Evolutionary conservation across 148 eudicot species (phyloP).

Genomic region (Amaranthus cruentus): DNA sequence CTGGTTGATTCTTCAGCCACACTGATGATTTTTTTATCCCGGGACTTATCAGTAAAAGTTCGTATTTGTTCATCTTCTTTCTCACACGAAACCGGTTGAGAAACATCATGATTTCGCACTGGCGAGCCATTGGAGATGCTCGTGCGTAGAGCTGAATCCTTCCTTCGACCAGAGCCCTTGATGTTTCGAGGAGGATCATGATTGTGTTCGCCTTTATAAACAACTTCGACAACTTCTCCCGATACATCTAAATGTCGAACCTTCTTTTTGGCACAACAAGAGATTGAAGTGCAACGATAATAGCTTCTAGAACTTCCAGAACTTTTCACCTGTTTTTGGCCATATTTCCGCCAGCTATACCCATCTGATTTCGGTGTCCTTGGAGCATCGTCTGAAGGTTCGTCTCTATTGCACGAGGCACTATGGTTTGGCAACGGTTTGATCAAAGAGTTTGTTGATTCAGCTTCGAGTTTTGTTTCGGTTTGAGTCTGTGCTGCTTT

Average conservation of each 20-base stretch:
- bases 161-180: conserved; percentile 36
- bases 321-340: conserved; percentile 85
- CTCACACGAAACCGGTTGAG: conserved; percentile 24
- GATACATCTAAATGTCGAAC: conserved; percentile 59
- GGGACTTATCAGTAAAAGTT: conserved; percentile 17
- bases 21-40: conserved; percentile 19
- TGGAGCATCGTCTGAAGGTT: conserved; percentile 17
- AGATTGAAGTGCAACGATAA: conserved; percentile 57
- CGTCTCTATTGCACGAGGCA: conserved; percentile 8
- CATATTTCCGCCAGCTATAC: conserved; percentile 83
- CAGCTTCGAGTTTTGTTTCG: conserved; percentile 21
- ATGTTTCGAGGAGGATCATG: conserved; percentile 62
- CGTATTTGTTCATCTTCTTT: conserved; percentile 24
- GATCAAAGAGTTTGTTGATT: conserved; percentile 27
- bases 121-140: conserved; percentile 19
- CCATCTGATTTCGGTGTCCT: conserved; percentile 50
- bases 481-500: conserved; percentile 38
- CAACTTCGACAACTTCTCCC: conserved; percentile 40
- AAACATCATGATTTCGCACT: conserved; percentile 23
- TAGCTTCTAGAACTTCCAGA: conserved; percentile 81
- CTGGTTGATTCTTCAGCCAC: conserved; percentile 5
- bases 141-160: conserved; percentile 23
- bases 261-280: conserved; percentile 69
- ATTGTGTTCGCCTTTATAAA: conserved; percentile 63
- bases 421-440: conserved; percentile 27